A percentile compares a stretch with the other conserved stretches of the same genome.
These are phyloP conservation scores for Pyrenophora tritici-repentis DNA, from an alignment of 2,329 filamentous ascomycete species.

Conservation along the genomic window DNA sequence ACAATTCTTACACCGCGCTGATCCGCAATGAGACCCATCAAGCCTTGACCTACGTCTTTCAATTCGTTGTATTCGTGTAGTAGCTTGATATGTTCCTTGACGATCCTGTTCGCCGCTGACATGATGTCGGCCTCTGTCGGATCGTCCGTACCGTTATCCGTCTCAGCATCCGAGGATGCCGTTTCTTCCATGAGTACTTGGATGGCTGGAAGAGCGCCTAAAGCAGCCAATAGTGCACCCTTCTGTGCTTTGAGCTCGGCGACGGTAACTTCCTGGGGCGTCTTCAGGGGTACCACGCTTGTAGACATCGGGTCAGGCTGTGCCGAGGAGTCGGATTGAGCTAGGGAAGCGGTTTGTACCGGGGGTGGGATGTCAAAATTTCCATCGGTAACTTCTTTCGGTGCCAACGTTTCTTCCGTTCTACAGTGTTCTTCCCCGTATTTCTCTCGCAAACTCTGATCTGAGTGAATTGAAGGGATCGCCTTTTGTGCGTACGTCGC, in stretches of 20 bases:
- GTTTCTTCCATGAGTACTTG: slow-evolving; percentile 43
- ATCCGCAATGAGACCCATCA: slow-evolving; percentile 71
- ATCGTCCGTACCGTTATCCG: slow-evolving; percentile 23
- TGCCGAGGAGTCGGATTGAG: neutral
- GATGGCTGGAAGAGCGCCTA: slow-evolving; percentile 36
- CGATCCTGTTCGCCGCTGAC: slow-evolving; percentile 56
- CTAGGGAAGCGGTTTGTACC: neutral
- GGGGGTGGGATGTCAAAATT: neutral
- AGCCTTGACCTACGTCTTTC: slow-evolving; percentile 67
- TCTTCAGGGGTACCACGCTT: slow-evolving; percentile 24
- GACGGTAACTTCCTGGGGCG: slow-evolving; percentile 55
- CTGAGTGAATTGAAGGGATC: neutral
- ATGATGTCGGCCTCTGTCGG: slow-evolving; percentile 41
- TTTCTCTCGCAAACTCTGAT: neutral
- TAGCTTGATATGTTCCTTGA: slow-evolving; percentile 66
- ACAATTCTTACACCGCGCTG: slow-evolving; percentile 61
- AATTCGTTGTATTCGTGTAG: slow-evolving; percentile 74
- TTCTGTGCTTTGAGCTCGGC: slow-evolving; percentile 53
- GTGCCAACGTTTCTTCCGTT: neutral
- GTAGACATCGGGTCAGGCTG: neutral
- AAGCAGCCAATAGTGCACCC: slow-evolving; percentile 38
- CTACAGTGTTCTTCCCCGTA: neutral
- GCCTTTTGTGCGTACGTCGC: neutral
- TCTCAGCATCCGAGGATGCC: slow-evolving; percentile 24
- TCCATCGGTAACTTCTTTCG: neutral